A percentile compares a stretch with the other conserved stretches of the same genome.
Evolutionary conservation across 768 basidiomycete species (phyloP).

Genomic region (Hypholoma fasciculare): DNA sequence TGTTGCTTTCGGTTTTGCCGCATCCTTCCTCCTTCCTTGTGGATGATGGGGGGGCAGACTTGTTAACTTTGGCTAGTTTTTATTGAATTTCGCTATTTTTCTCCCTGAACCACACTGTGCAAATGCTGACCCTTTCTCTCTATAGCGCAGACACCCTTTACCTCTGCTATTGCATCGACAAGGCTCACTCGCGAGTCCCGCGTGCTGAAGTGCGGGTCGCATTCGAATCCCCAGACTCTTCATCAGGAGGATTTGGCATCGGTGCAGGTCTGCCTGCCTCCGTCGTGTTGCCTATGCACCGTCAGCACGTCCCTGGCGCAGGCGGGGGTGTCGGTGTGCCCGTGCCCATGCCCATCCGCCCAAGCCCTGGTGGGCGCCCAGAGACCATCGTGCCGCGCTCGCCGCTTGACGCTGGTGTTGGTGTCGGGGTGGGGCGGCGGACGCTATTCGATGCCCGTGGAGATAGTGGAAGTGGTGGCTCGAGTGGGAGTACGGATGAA

Average conservation of each 20-base stretch:
- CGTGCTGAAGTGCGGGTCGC: slow-evolving; percentile 43
- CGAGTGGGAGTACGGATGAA: not conserved
- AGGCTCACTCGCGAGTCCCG: slow-evolving; percentile 38
- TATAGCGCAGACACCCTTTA: slow-evolving; percentile 44
- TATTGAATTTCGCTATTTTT: too few relatives aligned
- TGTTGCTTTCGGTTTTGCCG: too few relatives aligned
- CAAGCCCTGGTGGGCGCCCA: slow-evolving; percentile 1
- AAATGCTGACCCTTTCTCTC: too few relatives aligned
- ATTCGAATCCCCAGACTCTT: slow-evolving; percentile 34
- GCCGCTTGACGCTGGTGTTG: slow-evolving; percentile 12
- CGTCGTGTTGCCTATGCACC: slow-evolving; percentile 9
- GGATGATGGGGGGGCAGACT: not conserved
- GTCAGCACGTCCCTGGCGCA: slow-evolving; percentile 2
- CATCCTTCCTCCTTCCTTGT: not conserved
- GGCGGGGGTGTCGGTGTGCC: not conserved
- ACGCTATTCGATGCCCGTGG: slow-evolving; percentile 9
- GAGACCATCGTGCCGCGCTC: slow-evolving; percentile 28
- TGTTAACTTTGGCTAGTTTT: not conserved
- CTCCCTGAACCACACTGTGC: too few relatives aligned
- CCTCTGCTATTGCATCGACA: slow-evolving; percentile 52
- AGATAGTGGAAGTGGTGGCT: not conserved
- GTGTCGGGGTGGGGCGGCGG: not conserved
- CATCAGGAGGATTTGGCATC: not conserved
- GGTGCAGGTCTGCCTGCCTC: not conserved
- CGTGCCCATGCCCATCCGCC: not conserved